These are phyloP conservation scores for Sporothrix schenckii DNA, from an alignment of 2,329 filamentous ascomycete genomes.

Conservation along the genomic window DNA sequence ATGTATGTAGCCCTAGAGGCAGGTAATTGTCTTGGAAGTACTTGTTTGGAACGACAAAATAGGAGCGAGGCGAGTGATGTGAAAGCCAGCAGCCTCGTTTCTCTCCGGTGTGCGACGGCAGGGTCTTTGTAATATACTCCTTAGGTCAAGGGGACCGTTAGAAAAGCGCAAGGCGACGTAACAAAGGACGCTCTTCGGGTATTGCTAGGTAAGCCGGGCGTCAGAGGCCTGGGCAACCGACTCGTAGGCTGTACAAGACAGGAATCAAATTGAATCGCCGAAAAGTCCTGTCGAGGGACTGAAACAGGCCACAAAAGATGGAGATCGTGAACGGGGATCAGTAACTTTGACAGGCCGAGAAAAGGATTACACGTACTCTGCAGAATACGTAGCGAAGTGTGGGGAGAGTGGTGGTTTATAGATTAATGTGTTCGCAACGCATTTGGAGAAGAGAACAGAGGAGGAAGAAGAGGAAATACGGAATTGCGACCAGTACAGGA, in stretches of 20 bases:
- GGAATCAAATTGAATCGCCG: constrained; percentile 13
- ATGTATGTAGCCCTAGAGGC: background rate
- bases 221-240: constrained; percentile 20
- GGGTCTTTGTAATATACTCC: constrained; percentile 6
- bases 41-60: background rate
- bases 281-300: constrained; percentile 12
- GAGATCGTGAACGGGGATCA: background rate
- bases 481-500: background rate
- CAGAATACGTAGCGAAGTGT: background rate
- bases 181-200: constrained; percentile 7
- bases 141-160: background rate
- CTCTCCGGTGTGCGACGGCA: background rate
- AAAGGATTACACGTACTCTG: background rate
- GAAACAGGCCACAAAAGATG: background rate
- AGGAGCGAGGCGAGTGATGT: background rate
- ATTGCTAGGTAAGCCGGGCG: constrained; percentile 16
- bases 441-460: background rate
- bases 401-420: too few species aligned
- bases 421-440: background rate
- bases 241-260: background rate
- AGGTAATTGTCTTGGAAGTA: background rate
- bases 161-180: constrained; percentile 19
- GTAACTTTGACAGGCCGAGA: background rate
- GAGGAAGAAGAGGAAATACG: constrained; percentile 2
- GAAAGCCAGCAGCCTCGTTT: background rate